Conservation (phyloP, 345 rosid species). For the Bruguiera gymnorhiza region DNA sequence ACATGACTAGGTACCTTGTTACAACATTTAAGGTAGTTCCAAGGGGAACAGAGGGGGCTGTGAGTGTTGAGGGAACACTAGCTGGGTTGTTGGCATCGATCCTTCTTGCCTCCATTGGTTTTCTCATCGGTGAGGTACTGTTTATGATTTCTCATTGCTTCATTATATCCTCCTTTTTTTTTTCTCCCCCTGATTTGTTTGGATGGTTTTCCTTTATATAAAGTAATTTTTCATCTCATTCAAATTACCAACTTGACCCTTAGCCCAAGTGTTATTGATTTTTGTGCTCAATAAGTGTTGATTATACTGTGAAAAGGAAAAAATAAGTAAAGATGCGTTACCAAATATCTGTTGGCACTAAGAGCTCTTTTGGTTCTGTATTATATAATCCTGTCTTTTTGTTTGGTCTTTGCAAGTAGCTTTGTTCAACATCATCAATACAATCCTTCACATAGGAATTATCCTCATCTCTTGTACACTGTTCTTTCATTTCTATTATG, state of each 20-base stretch:
- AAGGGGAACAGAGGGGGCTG: slow-evolving; percentile 96
- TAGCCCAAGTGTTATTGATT: background rate
- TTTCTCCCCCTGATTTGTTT: background rate
- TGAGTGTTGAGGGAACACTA: slow-evolving; percentile 89
- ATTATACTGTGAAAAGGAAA: background rate
- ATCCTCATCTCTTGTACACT: background rate
- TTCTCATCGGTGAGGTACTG: slow-evolving; percentile 67
- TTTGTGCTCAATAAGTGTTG: background rate
- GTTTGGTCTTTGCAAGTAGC: background rate
- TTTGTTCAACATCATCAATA: background rate
- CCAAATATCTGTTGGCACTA: background rate
- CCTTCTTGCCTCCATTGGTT: slow-evolving; percentile 61
- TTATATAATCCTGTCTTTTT: background rate
- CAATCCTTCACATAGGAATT: background rate
- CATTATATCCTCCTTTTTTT: background rate
- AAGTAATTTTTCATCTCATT: background rate
- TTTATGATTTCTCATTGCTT: slow-evolving; percentile 4
- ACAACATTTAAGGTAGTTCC: slow-evolving; percentile 86
- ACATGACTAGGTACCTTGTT: slow-evolving; percentile 64
- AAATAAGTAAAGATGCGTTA: background rate
- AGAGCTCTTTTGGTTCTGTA: background rate
- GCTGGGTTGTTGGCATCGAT: slow-evolving; percentile 84
- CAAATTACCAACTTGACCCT: background rate
- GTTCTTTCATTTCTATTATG: background rate
- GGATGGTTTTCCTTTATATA: background rate